phyloP scores from a whole-genome alignment of 148 eudicot species.

The Salicornia ramosissima region DNA sequence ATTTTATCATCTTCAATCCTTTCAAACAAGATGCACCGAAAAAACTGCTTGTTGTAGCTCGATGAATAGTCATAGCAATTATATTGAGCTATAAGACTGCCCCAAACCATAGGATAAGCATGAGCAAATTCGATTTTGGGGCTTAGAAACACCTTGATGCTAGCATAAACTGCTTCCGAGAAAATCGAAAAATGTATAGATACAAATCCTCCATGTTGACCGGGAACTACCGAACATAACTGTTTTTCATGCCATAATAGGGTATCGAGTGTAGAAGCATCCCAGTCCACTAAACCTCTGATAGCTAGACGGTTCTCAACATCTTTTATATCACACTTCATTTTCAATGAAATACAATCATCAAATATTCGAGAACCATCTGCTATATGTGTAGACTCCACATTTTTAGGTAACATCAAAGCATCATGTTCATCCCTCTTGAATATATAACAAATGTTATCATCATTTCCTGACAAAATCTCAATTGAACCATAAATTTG shows the following conservation, averaged over 20 bases:
- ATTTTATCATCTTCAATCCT: too few species aligned
- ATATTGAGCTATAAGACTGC: too few species aligned
- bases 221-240: constrained; percentile 8
- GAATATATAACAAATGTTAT: background rate
- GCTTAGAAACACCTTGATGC: too few species aligned
- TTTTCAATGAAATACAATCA: background rate
- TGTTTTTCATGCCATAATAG: constrained; percentile 4
- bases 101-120: too few species aligned
- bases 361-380: constrained; percentile 14
- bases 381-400: background rate
- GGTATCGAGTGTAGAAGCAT: background rate
- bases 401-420: background rate
- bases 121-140: too few species aligned
- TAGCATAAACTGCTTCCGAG: background rate
- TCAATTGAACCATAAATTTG: constrained; percentile 13
- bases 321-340: constrained; percentile 1
- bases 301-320: background rate
- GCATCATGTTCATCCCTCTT: constrained; percentile 2
- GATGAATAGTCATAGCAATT: too few species aligned
- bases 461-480: constrained; percentile 1
- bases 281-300: constrained; percentile 15
- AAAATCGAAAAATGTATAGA: constrained; percentile 8
- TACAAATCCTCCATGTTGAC: constrained; percentile 13
- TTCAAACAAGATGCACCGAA: too few species aligned
- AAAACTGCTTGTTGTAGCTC: too few species aligned